These are phyloP conservation scores for Aspergillus hiratsukae DNA, from an alignment of 2,329 filamentous ascomycete species.

Conservation along the genomic window DNA sequence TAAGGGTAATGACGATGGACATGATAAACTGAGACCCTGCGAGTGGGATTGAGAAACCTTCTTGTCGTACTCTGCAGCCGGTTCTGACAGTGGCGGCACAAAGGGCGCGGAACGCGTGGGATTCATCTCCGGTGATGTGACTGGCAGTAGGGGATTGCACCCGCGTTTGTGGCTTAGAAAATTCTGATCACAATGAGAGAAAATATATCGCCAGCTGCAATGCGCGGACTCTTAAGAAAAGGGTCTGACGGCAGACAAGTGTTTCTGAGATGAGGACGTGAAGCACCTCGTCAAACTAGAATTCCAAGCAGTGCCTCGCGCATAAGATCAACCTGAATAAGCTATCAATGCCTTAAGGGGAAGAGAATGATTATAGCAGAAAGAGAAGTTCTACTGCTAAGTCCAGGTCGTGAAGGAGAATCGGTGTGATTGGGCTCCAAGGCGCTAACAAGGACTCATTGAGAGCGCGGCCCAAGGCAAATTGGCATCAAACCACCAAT, in stretches of 20 bases:
- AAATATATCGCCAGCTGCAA: background rate
- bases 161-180: background rate
- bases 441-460: slow-evolving; percentile 21
- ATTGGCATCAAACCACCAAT: background rate
- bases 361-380: background rate
- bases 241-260: background rate
- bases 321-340: background rate
- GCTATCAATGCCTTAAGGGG: background rate
- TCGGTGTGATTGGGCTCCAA: slow-evolving; percentile 22
- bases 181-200: background rate
- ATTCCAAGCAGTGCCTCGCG: background rate
- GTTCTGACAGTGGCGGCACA: slow-evolving; percentile 58
- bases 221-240: background rate
- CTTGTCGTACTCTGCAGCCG: slow-evolving; percentile 41
- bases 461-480: slow-evolving; percentile 2
- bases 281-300: background rate
- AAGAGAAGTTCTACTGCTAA: slow-evolving; percentile 9
- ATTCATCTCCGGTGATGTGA: slow-evolving; percentile 27
- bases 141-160: background rate
- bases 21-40: slow-evolving; percentile 48
- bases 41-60: slow-evolving; percentile 29
- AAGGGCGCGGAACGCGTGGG: slow-evolving; percentile 42
- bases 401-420: slow-evolving; percentile 21
- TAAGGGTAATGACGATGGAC: slow-evolving; percentile 51
- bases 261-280: background rate